Conservation (phyloP, 2,329 filamentous ascomycete genomes). For the Phyllosticta citrichinensis region DNA sequence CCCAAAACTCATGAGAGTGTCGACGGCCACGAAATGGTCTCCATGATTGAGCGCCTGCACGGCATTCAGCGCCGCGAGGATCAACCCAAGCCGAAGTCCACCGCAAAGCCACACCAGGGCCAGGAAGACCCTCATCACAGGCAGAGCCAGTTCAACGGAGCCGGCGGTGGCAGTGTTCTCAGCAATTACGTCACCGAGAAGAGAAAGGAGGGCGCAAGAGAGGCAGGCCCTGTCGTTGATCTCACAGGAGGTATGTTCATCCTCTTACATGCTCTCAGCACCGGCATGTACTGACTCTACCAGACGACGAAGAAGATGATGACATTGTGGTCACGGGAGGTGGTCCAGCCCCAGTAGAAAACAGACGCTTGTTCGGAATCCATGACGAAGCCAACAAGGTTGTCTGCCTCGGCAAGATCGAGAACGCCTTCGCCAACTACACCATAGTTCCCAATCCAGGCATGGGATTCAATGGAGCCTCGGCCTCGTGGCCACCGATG, state of each 20-base stretch:
- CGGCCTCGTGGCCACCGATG: slow-evolving; percentile 61
- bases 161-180: slow-evolving; percentile 46
- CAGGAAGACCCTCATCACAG: slow-evolving; percentile 25
- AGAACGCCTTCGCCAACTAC: slow-evolving; percentile 56
- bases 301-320: background rate
- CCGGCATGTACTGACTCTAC: background rate
- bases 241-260: slow-evolving; percentile 26
- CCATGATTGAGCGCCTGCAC: slow-evolving; percentile 66
- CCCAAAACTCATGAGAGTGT: slow-evolving; percentile 17
- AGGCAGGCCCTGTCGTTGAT: slow-evolving; percentile 31
- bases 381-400: slow-evolving; percentile 56
- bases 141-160: slow-evolving; percentile 23
- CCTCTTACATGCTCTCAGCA: background rate
- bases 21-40: slow-evolving; percentile 37
- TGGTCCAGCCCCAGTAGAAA: background rate
- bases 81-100: slow-evolving; percentile 42
- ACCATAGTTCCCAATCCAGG: slow-evolving; percentile 59
- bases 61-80: slow-evolving; percentile 58
- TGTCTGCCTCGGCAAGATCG: slow-evolving; percentile 72
- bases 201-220: slow-evolving; percentile 42
- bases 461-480: slow-evolving; percentile 48
- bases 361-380: slow-evolving; percentile 18
- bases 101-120: background rate
- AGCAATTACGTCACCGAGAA: slow-evolving; percentile 47
- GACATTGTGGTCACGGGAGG: background rate